Conservation (phyloP, 2,329 filamentous ascomycete genomes). For the Epichloe elymi region DNA sequence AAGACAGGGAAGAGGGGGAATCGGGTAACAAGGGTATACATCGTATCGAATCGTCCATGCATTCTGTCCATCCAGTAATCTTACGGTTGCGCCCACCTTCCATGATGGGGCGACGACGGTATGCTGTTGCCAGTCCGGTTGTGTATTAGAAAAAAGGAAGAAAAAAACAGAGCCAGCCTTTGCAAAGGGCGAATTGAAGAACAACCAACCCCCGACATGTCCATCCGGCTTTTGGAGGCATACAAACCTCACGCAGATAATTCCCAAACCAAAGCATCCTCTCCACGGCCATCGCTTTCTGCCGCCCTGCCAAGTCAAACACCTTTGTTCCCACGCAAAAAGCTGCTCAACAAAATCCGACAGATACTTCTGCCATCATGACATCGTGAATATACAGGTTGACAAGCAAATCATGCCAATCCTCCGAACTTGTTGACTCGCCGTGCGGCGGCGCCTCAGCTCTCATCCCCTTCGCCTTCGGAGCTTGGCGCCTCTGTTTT, state of each 20-base stretch:
- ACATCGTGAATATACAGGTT: constrained; percentile 21
- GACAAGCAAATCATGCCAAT: constrained; percentile 1
- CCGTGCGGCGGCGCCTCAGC: neutral
- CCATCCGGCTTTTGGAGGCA: neutral
- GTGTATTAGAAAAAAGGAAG: constrained; percentile 20
- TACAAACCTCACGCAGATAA: neutral
- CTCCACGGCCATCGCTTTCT: neutral
- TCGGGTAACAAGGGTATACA: constrained; percentile 28
- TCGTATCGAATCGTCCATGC: constrained; percentile 31
- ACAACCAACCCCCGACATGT: neutral
- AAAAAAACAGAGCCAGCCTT: constrained; percentile 10
- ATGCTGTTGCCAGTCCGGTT: constrained; percentile 27
- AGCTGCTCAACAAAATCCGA: constrained; percentile 6
- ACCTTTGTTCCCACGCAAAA: constrained; percentile 7
- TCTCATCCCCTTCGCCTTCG: constrained; percentile 21
- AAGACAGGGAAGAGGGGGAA: constrained; percentile 12
- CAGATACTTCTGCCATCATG: constrained; percentile 18
- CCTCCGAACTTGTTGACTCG: neutral
- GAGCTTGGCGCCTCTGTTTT: constrained; percentile 33
- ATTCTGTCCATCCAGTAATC: constrained; percentile 27
- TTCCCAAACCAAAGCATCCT: neutral
- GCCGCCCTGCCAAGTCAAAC: constrained; percentile 2
- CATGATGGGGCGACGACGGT: constrained; percentile 3
- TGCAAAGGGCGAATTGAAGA: neutral
- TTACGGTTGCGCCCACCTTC: constrained; percentile 7